Evolutionary conservation across 192 early-diverging fungal genomes (phyloP).

Genomic region (Jimgerdemannia lactiflua): DNA sequence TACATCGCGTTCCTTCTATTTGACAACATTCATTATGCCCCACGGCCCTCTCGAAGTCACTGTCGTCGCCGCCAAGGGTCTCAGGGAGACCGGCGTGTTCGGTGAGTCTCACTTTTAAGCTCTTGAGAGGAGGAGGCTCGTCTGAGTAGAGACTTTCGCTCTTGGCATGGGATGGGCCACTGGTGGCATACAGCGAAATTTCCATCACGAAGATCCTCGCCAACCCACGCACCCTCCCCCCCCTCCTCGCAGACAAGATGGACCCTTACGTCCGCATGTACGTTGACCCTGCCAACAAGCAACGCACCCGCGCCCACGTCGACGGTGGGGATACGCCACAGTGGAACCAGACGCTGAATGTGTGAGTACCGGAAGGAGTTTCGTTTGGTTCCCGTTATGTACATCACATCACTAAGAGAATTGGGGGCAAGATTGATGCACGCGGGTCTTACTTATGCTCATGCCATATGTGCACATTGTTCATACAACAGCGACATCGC

Average conservation of each 20-base stretch:
- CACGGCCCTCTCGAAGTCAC: not conserved
- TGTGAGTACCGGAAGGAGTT: slow-evolving; percentile 9
- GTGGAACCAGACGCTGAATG: slow-evolving; percentile 25
- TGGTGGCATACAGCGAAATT: too few species aligned
- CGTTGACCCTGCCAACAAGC: slow-evolving; percentile 25
- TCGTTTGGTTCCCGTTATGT: not conserved
- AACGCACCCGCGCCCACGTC: slow-evolving; percentile 19
- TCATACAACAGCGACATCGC: slow-evolving; percentile 16
- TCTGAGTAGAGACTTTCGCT: too few species aligned
- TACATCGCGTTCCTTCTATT: not conserved
- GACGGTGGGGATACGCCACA: slow-evolving; percentile 16
- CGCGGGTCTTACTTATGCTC: not conserved
- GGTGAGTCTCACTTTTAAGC: not conserved
- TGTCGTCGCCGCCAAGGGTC: not conserved
- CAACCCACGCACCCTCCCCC: too few species aligned
- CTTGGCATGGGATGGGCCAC: too few species aligned
- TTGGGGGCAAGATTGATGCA: too few species aligned
- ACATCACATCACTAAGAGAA: not conserved
- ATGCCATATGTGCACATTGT: not conserved
- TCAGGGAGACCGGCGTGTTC: not conserved
- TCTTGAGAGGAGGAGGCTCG: too few species aligned
- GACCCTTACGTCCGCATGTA: slow-evolving; percentile 27
- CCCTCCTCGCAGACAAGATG: not conserved
- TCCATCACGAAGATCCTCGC: too few species aligned
- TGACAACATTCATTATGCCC: not conserved